Percentiles rank a stretch among this genome's conserved stretches.
These are phyloP conservation scores for Neurospora sp. DNA, from an alignment of 2,329 filamentous ascomycete genomes.

Conservation along the genomic window DNA sequence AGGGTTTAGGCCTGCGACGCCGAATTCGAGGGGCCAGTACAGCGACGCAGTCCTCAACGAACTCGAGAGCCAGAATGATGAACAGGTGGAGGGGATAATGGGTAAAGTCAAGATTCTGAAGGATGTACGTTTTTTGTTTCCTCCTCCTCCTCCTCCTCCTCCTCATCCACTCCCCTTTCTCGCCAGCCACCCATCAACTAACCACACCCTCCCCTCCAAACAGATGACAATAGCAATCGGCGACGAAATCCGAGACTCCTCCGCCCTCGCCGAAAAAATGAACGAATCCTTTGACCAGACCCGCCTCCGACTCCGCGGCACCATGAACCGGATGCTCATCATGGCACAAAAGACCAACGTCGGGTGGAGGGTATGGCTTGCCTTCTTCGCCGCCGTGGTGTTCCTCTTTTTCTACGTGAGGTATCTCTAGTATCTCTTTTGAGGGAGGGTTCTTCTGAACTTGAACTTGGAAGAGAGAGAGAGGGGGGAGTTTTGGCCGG, in stretches of 20 bases:
- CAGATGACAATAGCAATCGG: conserved; percentile 89
- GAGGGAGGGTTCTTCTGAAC: conserved; percentile 16
- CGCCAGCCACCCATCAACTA: background rate
- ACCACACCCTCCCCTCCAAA: conserved; percentile 7
- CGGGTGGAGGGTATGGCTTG: conserved; percentile 87
- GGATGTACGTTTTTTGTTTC: conserved; percentile 49
- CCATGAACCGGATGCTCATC: conserved; percentile 92
- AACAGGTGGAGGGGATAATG: conserved; percentile 79
- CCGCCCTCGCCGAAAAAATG: conserved; percentile 84
- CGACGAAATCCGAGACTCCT: conserved; percentile 86
- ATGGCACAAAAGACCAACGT: conserved; percentile 96
- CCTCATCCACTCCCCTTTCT: background rate
- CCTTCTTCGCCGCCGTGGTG: conserved; percentile 76
- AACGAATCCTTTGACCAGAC: conserved; percentile 90
- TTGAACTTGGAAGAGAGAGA: background rate
- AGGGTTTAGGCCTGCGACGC: conserved; percentile 57
- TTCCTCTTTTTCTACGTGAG: conserved; percentile 87
- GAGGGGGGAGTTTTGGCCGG: background rate
- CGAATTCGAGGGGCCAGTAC: conserved; percentile 75
- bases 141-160: conserved; percentile 1
- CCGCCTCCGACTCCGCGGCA: conserved; percentile 68
- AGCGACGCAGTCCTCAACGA: conserved; percentile 85
- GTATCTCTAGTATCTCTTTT: conserved; percentile 49
- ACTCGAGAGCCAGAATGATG: conserved; percentile 91
- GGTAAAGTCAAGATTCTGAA: conserved; percentile 86